Percentiles rank a stretch among this genome's conserved stretches.
These are phyloP conservation scores for Rhodomyrtus psidioides DNA, from an alignment of 441 rosid species.

Conservation along the genomic window DNA sequence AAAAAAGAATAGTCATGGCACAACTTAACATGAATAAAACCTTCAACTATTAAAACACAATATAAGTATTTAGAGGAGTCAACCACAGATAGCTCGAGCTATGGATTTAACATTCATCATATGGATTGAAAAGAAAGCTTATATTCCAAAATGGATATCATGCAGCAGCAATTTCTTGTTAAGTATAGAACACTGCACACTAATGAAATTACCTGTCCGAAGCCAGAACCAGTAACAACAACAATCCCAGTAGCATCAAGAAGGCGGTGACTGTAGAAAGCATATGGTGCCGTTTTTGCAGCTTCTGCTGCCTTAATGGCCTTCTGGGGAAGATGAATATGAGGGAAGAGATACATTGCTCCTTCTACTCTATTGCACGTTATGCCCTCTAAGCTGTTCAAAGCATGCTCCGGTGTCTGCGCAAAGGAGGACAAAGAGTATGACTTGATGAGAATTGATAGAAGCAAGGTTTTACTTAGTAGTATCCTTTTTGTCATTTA, in stretches of 20 bases:
- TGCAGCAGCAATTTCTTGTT: not conserved
- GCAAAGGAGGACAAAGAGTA: too few relatives aligned
- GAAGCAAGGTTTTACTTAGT: too few relatives aligned
- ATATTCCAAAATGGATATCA: not conserved
- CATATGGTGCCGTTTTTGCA: slow-evolving; percentile 78
- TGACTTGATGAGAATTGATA: too few relatives aligned
- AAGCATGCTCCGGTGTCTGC: too few relatives aligned
- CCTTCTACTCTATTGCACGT: too few relatives aligned
- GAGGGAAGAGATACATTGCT: too few relatives aligned
- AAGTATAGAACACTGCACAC: not conserved
- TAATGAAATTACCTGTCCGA: slow-evolving; percentile 52
- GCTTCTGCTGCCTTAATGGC: too few relatives aligned
- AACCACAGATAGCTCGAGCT: not conserved
- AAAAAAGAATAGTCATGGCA: too few relatives aligned
- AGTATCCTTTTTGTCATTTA: too few relatives aligned
- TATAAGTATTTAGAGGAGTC: not conserved
- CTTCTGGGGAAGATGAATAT: too few relatives aligned
- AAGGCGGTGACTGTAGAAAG: slow-evolving; percentile 74
- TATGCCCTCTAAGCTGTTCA: too few relatives aligned
- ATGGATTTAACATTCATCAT: not conserved
- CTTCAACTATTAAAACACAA: too few relatives aligned
- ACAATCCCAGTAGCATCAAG: slow-evolving; percentile 87
- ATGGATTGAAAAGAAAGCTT: not conserved
- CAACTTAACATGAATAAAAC: not conserved
- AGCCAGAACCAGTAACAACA: slow-evolving; percentile 98